phyloP scores from a whole-genome alignment of 805 yeast species.

The Lipomyces starkeyi region DNA sequence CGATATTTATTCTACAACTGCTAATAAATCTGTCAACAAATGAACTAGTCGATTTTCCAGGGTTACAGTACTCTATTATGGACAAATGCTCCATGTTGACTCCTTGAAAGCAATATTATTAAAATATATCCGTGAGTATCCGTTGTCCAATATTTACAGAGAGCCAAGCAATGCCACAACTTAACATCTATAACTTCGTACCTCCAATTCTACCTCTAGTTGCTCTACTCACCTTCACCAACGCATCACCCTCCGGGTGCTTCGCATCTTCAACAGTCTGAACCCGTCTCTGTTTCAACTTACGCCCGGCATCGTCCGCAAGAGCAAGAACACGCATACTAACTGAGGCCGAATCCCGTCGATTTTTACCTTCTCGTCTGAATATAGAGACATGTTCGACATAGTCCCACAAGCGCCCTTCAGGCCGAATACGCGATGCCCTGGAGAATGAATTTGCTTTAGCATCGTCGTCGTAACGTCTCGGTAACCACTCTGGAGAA shows the following conservation, averaged over 20 bases:
- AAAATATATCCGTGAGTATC: neutral
- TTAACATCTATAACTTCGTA: neutral
- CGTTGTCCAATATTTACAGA: neutral
- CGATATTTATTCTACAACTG: too few relatives aligned
- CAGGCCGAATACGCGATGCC: conserved; percentile 34
- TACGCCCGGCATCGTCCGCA: conserved; percentile 38
- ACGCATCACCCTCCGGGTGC: conserved; percentile 34
- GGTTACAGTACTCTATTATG: neutral
- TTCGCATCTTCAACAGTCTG: conserved; percentile 36
- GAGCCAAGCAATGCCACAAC: neutral
- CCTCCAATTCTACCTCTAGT: conserved; percentile 16
- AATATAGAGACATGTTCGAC: conserved; percentile 46
- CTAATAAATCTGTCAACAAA: too few relatives aligned
- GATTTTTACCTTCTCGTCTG: conserved; percentile 47
- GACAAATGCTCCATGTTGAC: too few relatives aligned
- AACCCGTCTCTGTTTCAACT: conserved; percentile 32
- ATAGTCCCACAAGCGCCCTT: conserved; percentile 45
- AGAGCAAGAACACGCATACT: conserved; percentile 34
- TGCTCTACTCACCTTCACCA: conserved; percentile 32
- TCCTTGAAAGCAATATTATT: neutral
- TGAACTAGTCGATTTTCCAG: too few relatives aligned
- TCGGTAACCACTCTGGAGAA: conserved; percentile 41
- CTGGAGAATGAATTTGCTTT: conserved; percentile 19
- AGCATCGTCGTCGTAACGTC: conserved; percentile 19
- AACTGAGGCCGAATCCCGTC: conserved; percentile 42